Conservation (phyloP, 208 protist genomes). For the Leishmania martiniquensis region DNA sequence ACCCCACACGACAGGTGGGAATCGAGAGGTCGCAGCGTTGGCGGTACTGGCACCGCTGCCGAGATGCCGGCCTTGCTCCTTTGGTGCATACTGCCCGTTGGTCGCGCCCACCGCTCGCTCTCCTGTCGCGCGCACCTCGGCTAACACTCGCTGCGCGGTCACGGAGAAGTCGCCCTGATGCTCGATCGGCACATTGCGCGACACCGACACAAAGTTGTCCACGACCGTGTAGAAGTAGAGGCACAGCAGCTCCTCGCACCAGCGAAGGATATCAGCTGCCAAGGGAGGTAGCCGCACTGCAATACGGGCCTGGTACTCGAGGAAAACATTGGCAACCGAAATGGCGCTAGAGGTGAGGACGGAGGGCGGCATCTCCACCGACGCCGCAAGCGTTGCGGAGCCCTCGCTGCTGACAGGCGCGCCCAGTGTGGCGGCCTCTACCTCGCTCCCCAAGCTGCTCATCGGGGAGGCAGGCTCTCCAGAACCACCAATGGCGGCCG, state of each 20-base stretch:
- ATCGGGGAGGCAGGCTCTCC: slow-evolving; percentile 7
- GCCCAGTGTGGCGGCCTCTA: slow-evolving; percentile 1
- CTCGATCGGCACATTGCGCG: slow-evolving; percentile 68
- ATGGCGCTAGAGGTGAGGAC: slow-evolving; percentile 62
- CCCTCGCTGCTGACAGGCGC: background rate
- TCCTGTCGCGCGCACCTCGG: slow-evolving; percentile 48
- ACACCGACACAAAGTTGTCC: slow-evolving; percentile 89
- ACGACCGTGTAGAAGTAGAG: slow-evolving; percentile 83
- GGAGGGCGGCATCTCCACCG: slow-evolving; percentile 37
- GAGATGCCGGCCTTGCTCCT: slow-evolving; percentile 14
- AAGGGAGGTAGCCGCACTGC: slow-evolving; percentile 78
- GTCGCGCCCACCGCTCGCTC: slow-evolving; percentile 45
- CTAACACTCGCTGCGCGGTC: slow-evolving; percentile 44
- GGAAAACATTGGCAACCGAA: slow-evolving; percentile 59
- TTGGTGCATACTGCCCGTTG: slow-evolving; percentile 34
- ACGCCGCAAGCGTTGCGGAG: slow-evolving; percentile 24
- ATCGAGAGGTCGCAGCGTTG: slow-evolving; percentile 24
- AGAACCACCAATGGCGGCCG: background rate
- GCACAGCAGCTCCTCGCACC: slow-evolving; percentile 70
- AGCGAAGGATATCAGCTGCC: slow-evolving; percentile 65
- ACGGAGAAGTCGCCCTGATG: slow-evolving; percentile 72
- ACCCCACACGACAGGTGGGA: slow-evolving; percentile 75
- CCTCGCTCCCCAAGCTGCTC: slow-evolving; percentile 13
- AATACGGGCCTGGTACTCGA: slow-evolving; percentile 80
- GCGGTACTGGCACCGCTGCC: slow-evolving; percentile 7